These are phyloP conservation scores for Voacanga thouarsii DNA, from an alignment of 257 asterid genomes.

Conservation along the genomic window DNA sequence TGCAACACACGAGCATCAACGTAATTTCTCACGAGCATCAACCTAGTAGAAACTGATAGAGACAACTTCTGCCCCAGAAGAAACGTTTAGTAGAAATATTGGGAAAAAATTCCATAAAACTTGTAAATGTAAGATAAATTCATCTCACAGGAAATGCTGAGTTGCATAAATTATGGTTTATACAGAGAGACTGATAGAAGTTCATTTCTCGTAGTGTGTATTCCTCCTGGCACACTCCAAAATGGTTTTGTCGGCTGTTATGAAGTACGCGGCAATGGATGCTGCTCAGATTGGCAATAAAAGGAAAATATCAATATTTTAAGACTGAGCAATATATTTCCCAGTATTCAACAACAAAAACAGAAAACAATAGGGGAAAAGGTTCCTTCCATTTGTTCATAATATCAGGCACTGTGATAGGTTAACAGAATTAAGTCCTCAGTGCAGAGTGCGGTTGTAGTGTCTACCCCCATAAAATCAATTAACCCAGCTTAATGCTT, in stretches of 20 bases:
- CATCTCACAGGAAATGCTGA: neutral
- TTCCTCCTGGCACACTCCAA: slow-evolving; percentile 75
- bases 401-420: neutral
- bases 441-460: neutral
- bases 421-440: neutral
- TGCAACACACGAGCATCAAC: too few relatives aligned
- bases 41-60: neutral
- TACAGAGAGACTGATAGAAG: slow-evolving; percentile 2
- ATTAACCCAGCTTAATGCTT: neutral
- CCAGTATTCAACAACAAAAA: neutral
- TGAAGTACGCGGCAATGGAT: slow-evolving; percentile 79
- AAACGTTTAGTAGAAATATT: neutral
- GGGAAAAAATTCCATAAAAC: neutral
- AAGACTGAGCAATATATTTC: neutral
- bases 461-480: too few relatives aligned
- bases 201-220: slow-evolving; percentile 44
- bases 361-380: neutral
- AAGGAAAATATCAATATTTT: slow-evolving; percentile 4
- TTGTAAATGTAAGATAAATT: neutral
- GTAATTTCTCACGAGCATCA: too few relatives aligned
- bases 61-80: neutral
- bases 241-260: slow-evolving; percentile 78
- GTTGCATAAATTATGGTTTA: neutral
- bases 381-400: neutral
- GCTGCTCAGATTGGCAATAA: slow-evolving; percentile 39